Evolutionary conservation across 2,329 filamentous ascomycete genomes (phyloP).

Genomic region (Fusarium longipes): DNA sequence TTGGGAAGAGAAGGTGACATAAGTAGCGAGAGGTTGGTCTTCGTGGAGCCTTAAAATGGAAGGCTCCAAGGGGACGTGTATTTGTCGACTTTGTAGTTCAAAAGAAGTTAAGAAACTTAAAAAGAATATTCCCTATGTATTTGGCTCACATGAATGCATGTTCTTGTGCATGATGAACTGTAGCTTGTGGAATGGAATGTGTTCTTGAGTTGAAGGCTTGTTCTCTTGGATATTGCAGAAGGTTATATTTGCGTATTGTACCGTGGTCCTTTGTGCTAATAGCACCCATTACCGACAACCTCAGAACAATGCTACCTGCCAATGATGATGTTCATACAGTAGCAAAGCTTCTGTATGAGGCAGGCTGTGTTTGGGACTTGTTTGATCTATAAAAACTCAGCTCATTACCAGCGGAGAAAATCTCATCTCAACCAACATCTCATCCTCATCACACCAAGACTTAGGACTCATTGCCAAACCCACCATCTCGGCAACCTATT

Average conservation of each 20-base stretch:
- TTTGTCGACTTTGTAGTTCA: constrained; percentile 40
- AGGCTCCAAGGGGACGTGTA: constrained; percentile 32
- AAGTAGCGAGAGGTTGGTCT: constrained; percentile 34
- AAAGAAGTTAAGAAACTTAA: constrained; percentile 38
- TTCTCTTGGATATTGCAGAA: background rate
- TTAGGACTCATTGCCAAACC: background rate
- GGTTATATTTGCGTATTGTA: background rate
- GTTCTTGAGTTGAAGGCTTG: background rate
- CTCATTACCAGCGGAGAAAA: background rate
- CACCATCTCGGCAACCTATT: background rate
- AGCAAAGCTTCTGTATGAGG: background rate
- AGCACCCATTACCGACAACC: background rate
- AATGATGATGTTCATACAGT: background rate
- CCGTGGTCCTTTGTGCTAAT: background rate
- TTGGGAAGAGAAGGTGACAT: constrained; percentile 21
- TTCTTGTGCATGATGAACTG: background rate
- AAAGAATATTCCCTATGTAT: constrained; percentile 21
- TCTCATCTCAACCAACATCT: background rate
- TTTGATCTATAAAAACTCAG: background rate
- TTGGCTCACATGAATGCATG: background rate
- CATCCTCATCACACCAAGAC: background rate
- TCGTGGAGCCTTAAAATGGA: constrained; percentile 12
- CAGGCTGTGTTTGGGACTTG: background rate
- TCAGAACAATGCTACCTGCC: background rate
- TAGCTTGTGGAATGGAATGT: background rate